Evolutionary conservation across 306 rosid genomes (phyloP).

Genomic region (Castanea sativa): DNA sequence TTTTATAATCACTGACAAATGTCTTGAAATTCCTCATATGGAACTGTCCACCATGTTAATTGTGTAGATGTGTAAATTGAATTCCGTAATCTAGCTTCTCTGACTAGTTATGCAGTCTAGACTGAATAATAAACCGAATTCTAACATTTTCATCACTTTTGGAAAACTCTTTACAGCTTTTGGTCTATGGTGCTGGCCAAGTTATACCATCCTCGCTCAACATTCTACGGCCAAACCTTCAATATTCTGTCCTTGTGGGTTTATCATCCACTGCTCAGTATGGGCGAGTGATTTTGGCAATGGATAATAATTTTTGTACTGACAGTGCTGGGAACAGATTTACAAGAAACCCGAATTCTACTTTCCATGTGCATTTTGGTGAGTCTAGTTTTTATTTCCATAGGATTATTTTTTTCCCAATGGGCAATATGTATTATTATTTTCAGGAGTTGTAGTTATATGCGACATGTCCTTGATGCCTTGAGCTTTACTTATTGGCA

Average conservation of each 20-base stretch:
- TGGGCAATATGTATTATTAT: background rate
- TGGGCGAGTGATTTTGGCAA: conserved; percentile 71
- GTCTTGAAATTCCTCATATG: background rate
- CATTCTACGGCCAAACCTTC: conserved; percentile 56
- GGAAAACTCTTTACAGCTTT: conserved; percentile 50
- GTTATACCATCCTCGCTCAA: conserved; percentile 78
- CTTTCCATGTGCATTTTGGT: conserved; percentile 67
- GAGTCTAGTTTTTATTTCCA: conserved; percentile 32
- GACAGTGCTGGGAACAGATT: conserved; percentile 83
- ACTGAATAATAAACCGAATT: conserved; percentile 4
- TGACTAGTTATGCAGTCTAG: background rate
- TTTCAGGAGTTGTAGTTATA: background rate
- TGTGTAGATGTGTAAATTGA: background rate
- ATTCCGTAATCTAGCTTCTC: background rate
- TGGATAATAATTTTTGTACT: conserved; percentile 78
- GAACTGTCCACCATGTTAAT: background rate
- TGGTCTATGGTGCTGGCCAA: conserved; percentile 86
- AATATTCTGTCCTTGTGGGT: conserved; percentile 64
- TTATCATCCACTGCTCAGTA: conserved; percentile 52
- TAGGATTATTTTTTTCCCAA: background rate
- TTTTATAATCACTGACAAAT: background rate
- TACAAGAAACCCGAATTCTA: conserved; percentile 63
- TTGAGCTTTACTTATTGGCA: background rate
- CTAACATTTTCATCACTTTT: conserved; percentile 16
- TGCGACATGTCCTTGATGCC: background rate